Evolutionary conservation across 2,329 filamentous ascomycete genomes (phyloP), one percentile per base, ranked within the genome.

Genomic region (Anisogramma anomala): DNA sequence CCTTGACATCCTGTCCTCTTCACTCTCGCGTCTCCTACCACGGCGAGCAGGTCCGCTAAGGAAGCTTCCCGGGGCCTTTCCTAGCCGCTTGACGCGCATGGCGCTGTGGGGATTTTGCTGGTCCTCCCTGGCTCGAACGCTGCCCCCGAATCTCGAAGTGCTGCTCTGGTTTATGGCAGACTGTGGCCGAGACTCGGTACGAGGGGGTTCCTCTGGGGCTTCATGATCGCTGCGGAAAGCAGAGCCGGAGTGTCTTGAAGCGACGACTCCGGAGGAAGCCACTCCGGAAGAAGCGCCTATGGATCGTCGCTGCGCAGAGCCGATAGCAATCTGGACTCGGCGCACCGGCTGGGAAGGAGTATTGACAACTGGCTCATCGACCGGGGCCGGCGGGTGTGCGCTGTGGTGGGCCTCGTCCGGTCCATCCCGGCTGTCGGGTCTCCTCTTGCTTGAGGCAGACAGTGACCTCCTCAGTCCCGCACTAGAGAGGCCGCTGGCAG

Each of bases 1-100:
- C 13, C 48, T 50, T 17, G 42, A 49, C 1, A 51, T 40, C 28
- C 52, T 41, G 28, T 82, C 78, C 48, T 84, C 80, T 48, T 82
- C 79, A 51, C 79, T 83, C 52, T 58, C 72, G 43, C 77, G 67
- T 49, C 79, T 70, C 47, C 82, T 72, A 19, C 84, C 85, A 50
- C 86, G 71, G 41, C 85, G 74, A 15, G 85, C 83, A 20, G 85
- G 85, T 1, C 83, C 84, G 50, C 83, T 86, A 17, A 91, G 65
- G 50, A 89, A 88, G 45, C 77, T 82, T 1, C 84, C 85, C 2
- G 81, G 75, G 6, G 82, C 68, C 58, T 84, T 84, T 13, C 80
- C 81, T 11, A 85, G 74, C 46, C 84, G 71, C 61, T 88, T 89
- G 44, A 88, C 68, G 4, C 85, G 74, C 68, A 87, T 75, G 0